Evolutionary conservation across 345 rosid genomes (phyloP), one percentile per base, ranked within the genome.

Genomic region (Gossypium herbaceum): DNA sequence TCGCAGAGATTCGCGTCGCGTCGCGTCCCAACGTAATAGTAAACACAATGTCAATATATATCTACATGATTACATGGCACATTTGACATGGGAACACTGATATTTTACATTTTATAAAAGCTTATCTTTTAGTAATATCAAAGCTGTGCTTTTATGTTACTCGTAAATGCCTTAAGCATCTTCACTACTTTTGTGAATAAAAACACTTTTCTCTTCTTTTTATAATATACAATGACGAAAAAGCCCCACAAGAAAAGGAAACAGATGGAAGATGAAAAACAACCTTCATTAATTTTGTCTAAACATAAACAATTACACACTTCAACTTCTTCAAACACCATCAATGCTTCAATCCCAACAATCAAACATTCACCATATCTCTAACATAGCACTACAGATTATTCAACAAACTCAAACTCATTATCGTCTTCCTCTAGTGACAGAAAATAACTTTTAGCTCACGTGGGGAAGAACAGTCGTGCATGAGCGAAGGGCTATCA

Each of bases 381-480:
- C 15, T 45, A 44, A 12, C 16, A 20, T 5, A 20, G 51, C 17
- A 45, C 69, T 19, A 9, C 17, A 19, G n/a, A 17, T 7, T 55
- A 55, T n/a, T 7, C 9, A 55, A 9, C 19, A 55, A 19, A 17
- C 58, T 17, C 19, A n/a, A 56, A 19, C 16, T 3, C 16, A 5
- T n/a, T 29, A 29, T 6, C 29, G 12, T 45, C 4, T 25, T 20
- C 19, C 13, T 59, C 19, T 79, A 89, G 83, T 92, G 98, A 54
- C 98, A 94, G 91, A 94, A 94, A 78, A 94, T 94, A 51, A 94
- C 90, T 83, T 94, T 94, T 19, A 94, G 97, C 85, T 94, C 98
- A 27, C 86, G 87, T 8, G 98, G 95, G 10, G 97, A 91, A 12
- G 97, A 76, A 68, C 97, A 94, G 13, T 92, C 88, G 72, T 92